A percentile compares a stretch with the other conserved stretches of the same genome.
Evolutionary conservation across 2,329 filamentous ascomycete species (phyloP).

Genomic region (Chaetothyriales sp.): DNA sequence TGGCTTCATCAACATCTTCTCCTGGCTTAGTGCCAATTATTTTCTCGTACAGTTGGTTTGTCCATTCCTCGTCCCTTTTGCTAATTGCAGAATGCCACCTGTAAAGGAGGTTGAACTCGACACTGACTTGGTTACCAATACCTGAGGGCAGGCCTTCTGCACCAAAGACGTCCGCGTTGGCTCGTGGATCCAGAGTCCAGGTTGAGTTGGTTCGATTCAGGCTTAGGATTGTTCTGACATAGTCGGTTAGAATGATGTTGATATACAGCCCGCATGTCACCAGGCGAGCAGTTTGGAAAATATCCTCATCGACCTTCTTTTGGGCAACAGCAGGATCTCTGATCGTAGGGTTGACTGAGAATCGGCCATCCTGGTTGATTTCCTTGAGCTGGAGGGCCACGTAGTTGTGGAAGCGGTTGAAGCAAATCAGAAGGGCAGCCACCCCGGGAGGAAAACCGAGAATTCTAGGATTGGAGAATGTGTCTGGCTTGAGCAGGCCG

Average conservation of each 20-base stretch:
- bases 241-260: conserved; percentile 19
- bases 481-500: conserved; percentile 51
- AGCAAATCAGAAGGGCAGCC: conserved; percentile 46
- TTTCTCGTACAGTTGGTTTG: conserved; percentile 50
- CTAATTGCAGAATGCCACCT: conserved; percentile 72
- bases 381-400: conserved; percentile 42
- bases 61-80: conserved; percentile 65
- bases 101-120: conserved; percentile 80
- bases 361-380: conserved; percentile 50
- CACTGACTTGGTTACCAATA: conserved; percentile 68
- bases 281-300: conserved; percentile 43
- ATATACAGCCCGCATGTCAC: conserved; percentile 19
- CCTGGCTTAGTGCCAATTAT: conserved; percentile 42
- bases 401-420: conserved; percentile 52
- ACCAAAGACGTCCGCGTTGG: conserved; percentile 12
- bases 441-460: conserved; percentile 50
- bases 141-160: conserved; percentile 49
- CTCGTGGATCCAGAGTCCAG: conserved; percentile 19
- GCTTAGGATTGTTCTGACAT: conserved; percentile 19
- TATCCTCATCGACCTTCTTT: conserved; percentile 31
- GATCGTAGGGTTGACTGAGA: conserved; percentile 2
- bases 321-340: neutral
- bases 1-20: conserved; percentile 39
- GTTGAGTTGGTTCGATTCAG: conserved; percentile 16
- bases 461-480: conserved; percentile 47